Conservation (phyloP, 176 grass and related monocot genomes). For the Olyra latifolia region DNA sequence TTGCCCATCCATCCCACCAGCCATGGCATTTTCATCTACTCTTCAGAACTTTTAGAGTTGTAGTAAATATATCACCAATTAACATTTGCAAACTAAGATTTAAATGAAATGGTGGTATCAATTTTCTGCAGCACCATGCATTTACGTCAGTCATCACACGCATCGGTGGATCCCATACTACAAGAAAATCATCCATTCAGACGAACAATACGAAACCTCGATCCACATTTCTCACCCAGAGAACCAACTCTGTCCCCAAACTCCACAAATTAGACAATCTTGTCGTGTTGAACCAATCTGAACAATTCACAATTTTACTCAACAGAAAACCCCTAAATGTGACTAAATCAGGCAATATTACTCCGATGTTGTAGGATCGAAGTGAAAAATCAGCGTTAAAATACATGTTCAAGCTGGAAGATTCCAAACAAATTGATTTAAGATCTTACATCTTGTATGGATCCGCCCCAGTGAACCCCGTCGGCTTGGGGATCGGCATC, state of each 20-base stretch:
- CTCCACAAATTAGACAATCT: not conserved
- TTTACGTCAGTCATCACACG: not conserved
- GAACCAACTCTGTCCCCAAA: not conserved
- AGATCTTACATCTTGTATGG: conserved; percentile 83
- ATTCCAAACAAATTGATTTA: not conserved
- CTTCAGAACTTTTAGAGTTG: not conserved
- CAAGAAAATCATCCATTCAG: not conserved
- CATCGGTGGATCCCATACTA: not conserved
- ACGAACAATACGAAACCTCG: not conserved
- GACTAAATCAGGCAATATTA: not conserved
- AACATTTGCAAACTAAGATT: not conserved
- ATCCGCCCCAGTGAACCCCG: conserved; percentile 87
- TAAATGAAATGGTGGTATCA: not conserved
- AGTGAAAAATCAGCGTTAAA: not conserved
- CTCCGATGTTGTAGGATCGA: not conserved
- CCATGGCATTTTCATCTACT: not conserved
- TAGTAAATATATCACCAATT: conserved; percentile 12
- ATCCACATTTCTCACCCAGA: not conserved
- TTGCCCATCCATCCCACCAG: not conserved
- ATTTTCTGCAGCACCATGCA: not conserved
- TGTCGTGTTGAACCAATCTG: not conserved
- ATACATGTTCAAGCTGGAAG: not conserved
- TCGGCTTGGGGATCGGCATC: conserved; percentile 90
- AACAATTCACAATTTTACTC: not conserved
- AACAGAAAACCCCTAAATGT: not conserved